Evolutionary conservation across 108 stramenopile species (phyloP), one percentile per base, ranked within the genome.

Genomic region (Skeletonema marinoi): DNA sequence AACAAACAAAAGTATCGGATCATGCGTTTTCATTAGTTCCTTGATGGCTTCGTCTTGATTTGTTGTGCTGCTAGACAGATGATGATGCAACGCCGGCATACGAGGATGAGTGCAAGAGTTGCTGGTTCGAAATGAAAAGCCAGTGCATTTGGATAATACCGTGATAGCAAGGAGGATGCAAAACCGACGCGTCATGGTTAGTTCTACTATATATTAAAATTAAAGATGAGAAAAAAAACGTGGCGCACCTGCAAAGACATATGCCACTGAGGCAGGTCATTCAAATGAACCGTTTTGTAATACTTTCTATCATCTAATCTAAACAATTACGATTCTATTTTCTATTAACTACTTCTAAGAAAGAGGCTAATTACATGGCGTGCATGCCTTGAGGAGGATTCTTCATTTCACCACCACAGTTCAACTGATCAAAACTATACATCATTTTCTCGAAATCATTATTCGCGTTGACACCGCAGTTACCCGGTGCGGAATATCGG

Each of bases 1-100:
- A 0, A 35, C 74, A 38, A 71, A 75, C 2, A 75, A 10, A n/a
- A 75, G 60, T 6, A 75, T 75, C 0, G 74, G 74, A 33, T 75
- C 74, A 33, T 75, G 70, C 31, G 30, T 10, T 7, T 17, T 16
- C 70, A 75, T 75, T 0, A 75, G 74, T 11, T 60, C 60, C 48
- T 70, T 10, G 13, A 75, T 70, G 3, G 54, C 70, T 19, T 63
- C 25, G 25, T 46, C 44, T 46, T 46, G 4, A n/a, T 46, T 14
- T 16, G 44, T 46, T n/a, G 44, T 46, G 16, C 44, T 46, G 16
- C 44, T 46, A n/a, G 44, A 16, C 14, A 3, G 16, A n/a, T 16
- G 44, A n/a, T 46, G 44, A 10, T 12, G 2, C 39, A 41, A 41
- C 2, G 39, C 11, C 39, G 12, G 39, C 39, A 41, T 12, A n/a